These are phyloP conservation scores for Yamadazyma pseudoaaseri DNA, from an alignment of 1,139 yeast genomes.

Conservation along the genomic window DNA sequence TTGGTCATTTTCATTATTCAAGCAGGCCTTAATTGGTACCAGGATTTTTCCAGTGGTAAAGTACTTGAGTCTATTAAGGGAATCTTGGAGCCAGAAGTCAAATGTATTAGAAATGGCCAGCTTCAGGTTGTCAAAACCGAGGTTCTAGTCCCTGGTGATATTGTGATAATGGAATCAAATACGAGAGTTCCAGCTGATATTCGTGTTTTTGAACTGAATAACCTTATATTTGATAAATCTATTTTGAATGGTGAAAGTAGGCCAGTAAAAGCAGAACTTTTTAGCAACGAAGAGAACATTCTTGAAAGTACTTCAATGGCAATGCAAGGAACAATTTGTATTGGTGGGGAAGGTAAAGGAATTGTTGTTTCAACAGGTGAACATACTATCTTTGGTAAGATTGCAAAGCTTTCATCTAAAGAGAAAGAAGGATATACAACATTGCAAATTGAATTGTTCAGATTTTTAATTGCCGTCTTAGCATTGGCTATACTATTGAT, in stretches of 20 bases:
- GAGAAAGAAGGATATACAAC: slow-evolving; percentile 32
- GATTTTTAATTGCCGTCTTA: slow-evolving; percentile 25
- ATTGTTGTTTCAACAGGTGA: slow-evolving; percentile 33
- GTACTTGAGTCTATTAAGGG: slow-evolving; percentile 50
- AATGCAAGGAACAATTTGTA: slow-evolving; percentile 46
- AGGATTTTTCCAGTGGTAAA: slow-evolving; percentile 48
- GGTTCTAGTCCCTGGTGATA: slow-evolving; percentile 32
- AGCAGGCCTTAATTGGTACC: slow-evolving; percentile 48
- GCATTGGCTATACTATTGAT: slow-evolving; percentile 22
- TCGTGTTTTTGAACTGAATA: slow-evolving; percentile 26
- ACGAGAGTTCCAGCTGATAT: slow-evolving; percentile 34
- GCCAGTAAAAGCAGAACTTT: slow-evolving; percentile 21
- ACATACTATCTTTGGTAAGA: slow-evolving; percentile 31
- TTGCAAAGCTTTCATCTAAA: slow-evolving; percentile 30
- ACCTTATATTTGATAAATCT: slow-evolving; percentile 31
- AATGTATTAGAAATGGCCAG: slow-evolving; percentile 23
- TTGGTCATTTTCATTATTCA: slow-evolving; percentile 46
- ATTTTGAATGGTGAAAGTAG: slow-evolving; percentile 37
- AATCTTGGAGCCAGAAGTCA: slow-evolving; percentile 40
- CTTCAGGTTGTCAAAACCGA: slow-evolving; percentile 17
- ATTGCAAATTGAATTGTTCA: slow-evolving; percentile 29
- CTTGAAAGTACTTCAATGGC: slow-evolving; percentile 43
- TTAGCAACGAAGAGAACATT: slow-evolving; percentile 32
- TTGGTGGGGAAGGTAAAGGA: slow-evolving; percentile 30
- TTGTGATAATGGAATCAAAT: slow-evolving; percentile 24